These are phyloP conservation scores for Baorangia bicolor DNA, from an alignment of 768 basidiomycete genomes.

Conservation along the genomic window DNA sequence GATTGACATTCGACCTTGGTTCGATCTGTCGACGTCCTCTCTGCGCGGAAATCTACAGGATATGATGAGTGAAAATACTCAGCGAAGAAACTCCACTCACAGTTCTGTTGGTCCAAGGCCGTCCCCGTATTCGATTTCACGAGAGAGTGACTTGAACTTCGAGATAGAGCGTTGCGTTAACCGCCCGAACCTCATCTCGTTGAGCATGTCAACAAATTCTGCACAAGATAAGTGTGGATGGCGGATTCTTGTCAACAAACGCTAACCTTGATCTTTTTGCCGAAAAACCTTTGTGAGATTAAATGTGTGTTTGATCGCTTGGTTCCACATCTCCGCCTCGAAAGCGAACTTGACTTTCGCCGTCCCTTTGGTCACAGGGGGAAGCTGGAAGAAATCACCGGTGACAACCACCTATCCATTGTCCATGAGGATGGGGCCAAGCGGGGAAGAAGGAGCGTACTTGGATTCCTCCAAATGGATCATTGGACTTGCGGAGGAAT, in stretches of 20 bases:
- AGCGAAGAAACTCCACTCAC: constrained; percentile 42
- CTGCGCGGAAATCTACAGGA: constrained; percentile 80
- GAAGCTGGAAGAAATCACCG: constrained; percentile 98
- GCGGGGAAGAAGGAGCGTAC: constrained; percentile 34
- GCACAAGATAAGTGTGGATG: constrained; percentile 8
- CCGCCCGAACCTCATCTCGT: constrained; percentile 94
- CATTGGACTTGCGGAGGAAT: constrained; percentile 54
- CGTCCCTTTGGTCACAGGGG: constrained; percentile 76
- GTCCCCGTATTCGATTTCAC: constrained; percentile 74
- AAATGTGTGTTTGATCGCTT: constrained; percentile 75
- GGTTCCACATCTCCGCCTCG: constrained; percentile 77
- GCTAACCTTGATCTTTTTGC: constrained; percentile 84
- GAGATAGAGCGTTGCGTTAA: constrained; percentile 62
- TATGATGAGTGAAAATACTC: not conserved
- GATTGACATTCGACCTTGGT: constrained; percentile 60
- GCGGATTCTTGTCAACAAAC: not conserved
- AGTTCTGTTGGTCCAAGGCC: constrained; percentile 89
- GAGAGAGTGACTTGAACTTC: constrained; percentile 68
- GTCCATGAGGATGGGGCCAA: not conserved
- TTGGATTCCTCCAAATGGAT: constrained; percentile 95
- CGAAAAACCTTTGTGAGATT: constrained; percentile 96
- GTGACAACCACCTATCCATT: constrained; percentile 74
- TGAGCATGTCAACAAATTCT: constrained; percentile 96
- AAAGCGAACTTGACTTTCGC: constrained; percentile 81
- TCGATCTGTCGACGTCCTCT: constrained; percentile 89